Percentiles rank a stretch among this genome's conserved stretches.
Evolutionary conservation across 257 asterid genomes (phyloP).

Genomic region (Solanum corneliomulleri): DNA sequence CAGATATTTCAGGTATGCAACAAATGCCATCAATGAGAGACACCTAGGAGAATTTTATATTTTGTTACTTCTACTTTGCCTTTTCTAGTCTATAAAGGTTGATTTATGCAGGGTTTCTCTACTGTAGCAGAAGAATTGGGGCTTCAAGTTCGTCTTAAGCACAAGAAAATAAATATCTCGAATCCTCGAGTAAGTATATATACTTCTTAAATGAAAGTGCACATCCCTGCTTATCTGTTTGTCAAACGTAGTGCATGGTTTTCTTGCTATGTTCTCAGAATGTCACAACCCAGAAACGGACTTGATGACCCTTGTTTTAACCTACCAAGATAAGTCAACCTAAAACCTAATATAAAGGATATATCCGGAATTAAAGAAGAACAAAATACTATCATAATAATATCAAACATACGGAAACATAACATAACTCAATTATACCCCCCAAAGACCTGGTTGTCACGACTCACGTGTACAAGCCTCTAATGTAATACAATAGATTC

Average conservation of each 20-base stretch:
- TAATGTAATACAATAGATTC: not conserved
- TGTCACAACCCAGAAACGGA: not conserved
- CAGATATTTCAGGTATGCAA: constrained; percentile 70
- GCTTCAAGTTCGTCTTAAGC: constrained; percentile 73
- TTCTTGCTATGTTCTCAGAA: not conserved
- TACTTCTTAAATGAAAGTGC: not conserved
- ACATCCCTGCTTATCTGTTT: not conserved
- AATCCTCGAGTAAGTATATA: constrained; percentile 73
- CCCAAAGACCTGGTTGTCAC: not conserved
- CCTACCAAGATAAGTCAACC: not conserved
- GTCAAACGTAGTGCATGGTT: not conserved
- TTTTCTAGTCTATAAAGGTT: constrained; percentile 7
- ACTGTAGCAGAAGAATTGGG: constrained; percentile 69
- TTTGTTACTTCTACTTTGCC: not conserved
- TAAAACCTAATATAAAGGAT: not conserved
- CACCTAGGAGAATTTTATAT: not conserved
- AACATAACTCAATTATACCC: not conserved
- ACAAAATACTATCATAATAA: not conserved
- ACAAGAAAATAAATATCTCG: constrained; percentile 95
- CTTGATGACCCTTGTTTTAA: not conserved
- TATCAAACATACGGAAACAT: not conserved
- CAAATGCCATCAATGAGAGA: not conserved
- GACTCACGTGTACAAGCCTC: not conserved
- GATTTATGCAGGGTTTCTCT: constrained; percentile 66
- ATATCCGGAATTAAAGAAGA: not conserved